phyloP scores from a whole-genome alignment of 2,329 filamentous ascomycete genomes.

The Nakataea oryzae region DNA sequence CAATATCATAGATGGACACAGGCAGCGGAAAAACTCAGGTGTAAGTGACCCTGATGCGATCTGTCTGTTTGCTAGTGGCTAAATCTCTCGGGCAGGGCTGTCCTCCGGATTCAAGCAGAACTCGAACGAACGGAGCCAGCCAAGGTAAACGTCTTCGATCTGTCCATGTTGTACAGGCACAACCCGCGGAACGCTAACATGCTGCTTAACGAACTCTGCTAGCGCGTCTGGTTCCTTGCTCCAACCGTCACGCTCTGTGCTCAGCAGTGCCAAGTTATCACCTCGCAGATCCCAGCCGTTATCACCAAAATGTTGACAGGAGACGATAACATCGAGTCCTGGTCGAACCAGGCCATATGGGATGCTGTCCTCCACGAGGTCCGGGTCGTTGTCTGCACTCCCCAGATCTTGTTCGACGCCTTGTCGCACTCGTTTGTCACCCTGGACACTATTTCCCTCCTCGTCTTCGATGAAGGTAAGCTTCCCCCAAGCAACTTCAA shows the following conservation, averaged over 20 bases:
- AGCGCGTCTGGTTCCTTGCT: constrained; percentile 64
- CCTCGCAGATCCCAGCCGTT: constrained; percentile 46
- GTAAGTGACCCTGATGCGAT: constrained; percentile 31
- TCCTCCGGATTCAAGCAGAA: constrained; percentile 57
- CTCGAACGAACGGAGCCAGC: constrained; percentile 39
- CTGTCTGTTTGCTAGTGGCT: background rate
- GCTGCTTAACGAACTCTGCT: background rate
- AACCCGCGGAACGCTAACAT: constrained; percentile 8
- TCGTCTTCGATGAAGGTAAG: constrained; percentile 77
- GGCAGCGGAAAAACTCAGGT: constrained; percentile 71
- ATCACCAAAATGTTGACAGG: constrained; percentile 56
- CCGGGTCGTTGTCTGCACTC: constrained; percentile 67
- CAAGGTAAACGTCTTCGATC: constrained; percentile 34
- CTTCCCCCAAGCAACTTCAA: background rate
- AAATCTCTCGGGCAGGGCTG: constrained; percentile 37
- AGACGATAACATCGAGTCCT: constrained; percentile 59
- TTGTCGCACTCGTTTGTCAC: constrained; percentile 63
- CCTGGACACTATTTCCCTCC: constrained; percentile 51
- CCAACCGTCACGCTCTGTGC: constrained; percentile 57
- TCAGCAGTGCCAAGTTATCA: constrained; percentile 55
- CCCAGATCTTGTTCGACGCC: constrained; percentile 64
- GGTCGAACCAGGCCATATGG: constrained; percentile 53
- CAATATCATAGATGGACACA: constrained; percentile 60
- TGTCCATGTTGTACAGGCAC: background rate
- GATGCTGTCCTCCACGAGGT: constrained; percentile 51